Conservation (phyloP, 2,329 filamentous ascomycete genomes). For the Penicillium olsonii region DNA sequence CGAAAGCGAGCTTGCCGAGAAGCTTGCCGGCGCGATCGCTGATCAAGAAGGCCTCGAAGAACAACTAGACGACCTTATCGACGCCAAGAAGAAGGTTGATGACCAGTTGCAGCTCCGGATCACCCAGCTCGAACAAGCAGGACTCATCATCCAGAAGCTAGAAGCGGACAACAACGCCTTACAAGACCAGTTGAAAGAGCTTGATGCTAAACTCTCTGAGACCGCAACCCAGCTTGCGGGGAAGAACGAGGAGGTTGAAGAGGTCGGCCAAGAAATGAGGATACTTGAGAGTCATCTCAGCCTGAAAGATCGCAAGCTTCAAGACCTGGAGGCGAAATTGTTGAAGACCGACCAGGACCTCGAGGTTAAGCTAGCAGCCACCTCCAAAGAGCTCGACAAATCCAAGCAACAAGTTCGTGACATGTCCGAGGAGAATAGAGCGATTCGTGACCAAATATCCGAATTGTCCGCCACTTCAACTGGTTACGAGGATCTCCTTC, state of each 20-base stretch:
- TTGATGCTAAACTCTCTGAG: constrained; percentile 71
- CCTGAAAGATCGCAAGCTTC: constrained; percentile 84
- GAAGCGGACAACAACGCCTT: constrained; percentile 84
- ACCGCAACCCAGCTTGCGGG: constrained; percentile 71
- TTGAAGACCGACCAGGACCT: constrained; percentile 85
- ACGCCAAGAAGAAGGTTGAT: constrained; percentile 85
- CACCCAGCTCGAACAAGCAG: constrained; percentile 86
- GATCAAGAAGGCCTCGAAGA: constrained; percentile 95
- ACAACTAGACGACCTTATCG: constrained; percentile 84
- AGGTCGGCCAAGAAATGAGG: constrained; percentile 78
- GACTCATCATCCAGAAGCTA: constrained; percentile 77
- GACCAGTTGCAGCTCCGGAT: constrained; percentile 78
- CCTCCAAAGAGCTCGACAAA: constrained; percentile 77
- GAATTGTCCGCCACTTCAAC: constrained; percentile 89
- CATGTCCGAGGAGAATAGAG: constrained; percentile 75
- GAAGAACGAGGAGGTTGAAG: constrained; percentile 73
- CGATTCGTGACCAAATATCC: constrained; percentile 79
- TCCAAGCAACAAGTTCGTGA: constrained; percentile 74
- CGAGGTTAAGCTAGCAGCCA: constrained; percentile 76
- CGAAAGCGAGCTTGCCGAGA: constrained; percentile 90
- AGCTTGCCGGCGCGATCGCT: constrained; percentile 85
- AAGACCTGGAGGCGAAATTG: constrained; percentile 82
- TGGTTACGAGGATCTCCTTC: constrained; percentile 90
- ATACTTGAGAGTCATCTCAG: constrained; percentile 88
- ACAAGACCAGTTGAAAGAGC: constrained; percentile 63